Evolutionary conservation across 192 early-diverging fungal species (phyloP).

Genomic region (Coemansia sp.): DNA sequence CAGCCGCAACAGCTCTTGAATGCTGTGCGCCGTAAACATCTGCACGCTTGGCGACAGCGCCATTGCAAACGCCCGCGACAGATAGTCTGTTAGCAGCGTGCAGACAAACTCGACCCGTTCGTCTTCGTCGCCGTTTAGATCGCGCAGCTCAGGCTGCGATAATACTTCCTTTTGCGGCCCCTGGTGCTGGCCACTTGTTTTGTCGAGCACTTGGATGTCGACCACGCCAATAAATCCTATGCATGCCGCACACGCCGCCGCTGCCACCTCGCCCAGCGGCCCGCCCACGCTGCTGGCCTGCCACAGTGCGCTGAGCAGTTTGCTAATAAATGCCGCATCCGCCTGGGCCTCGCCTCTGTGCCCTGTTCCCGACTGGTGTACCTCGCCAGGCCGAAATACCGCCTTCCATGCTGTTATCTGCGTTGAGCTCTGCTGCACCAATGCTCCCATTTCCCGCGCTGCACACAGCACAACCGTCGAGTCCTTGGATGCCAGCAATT

Average conservation of each 20-base stretch:
- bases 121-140: constrained; percentile 27
- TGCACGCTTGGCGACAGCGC: constrained; percentile 51
- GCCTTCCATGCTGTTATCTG: constrained; percentile 38
- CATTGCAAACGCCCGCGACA: constrained; percentile 44
- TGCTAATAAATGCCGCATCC: constrained; percentile 11
- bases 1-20: constrained; percentile 47
- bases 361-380: background rate
- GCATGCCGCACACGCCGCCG: constrained; percentile 44
- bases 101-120: constrained; percentile 46
- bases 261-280: constrained; percentile 29
- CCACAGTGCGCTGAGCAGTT: constrained; percentile 15
- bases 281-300: constrained; percentile 24
- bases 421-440: constrained; percentile 23
- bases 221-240: constrained; percentile 39
- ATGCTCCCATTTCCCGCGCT: constrained; percentile 26
- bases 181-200: background rate
- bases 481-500: constrained; percentile 39
- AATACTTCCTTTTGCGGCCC: background rate
- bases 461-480: constrained; percentile 39
- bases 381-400: constrained; percentile 12
- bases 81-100: constrained; percentile 42
- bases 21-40: constrained; percentile 42
- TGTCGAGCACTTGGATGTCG: constrained; percentile 1
- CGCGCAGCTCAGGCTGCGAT: constrained; percentile 3
- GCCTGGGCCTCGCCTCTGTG: background rate